phyloP scores from a whole-genome alignment of 164 flowering plant species.

The Malania oleifera region DNA sequence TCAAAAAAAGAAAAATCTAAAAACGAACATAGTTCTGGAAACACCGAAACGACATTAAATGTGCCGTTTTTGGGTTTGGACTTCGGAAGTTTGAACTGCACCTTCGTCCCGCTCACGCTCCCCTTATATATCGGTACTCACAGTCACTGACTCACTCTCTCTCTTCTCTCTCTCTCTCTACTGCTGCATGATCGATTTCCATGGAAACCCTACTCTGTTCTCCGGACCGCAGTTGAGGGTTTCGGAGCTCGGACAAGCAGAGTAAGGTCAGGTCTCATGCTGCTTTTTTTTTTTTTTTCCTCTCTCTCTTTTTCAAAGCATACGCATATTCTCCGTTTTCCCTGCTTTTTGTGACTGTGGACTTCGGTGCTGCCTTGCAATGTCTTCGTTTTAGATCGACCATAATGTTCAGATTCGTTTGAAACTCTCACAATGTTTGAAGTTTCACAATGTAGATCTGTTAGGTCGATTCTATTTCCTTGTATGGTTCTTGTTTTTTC shows the following conservation, averaged over 20 bases:
- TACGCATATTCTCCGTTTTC: no score
- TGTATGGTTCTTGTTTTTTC: not conserved
- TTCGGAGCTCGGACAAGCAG: conserved; percentile 20
- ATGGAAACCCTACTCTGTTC: conserved; percentile 5
- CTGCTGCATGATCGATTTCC: not conserved
- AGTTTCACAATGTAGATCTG: not conserved
- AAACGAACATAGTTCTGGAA: no score
- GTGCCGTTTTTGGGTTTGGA: conserved; percentile 6
- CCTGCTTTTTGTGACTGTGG: no score
- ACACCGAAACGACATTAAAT: not conserved
- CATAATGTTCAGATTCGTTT: not conserved
- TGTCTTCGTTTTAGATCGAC: not conserved
- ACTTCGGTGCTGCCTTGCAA: not conserved
- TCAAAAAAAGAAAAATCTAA: no score
- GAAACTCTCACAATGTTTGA: not conserved
- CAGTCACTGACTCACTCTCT: conserved; percentile 2
- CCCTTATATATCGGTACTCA: no score
- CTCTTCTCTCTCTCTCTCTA: conserved; percentile 4
- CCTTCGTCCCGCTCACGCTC: conserved; percentile 30
- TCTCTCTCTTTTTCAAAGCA: not conserved
- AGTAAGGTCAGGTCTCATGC: conserved; percentile 4
- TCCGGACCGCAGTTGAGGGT: conserved; percentile 13
- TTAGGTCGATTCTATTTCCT: not conserved
- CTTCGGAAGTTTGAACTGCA: conserved; percentile 28
- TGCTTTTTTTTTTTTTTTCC: not conserved